A percentile compares a stretch with the other conserved stretches of the same genome.
Conservation (phyloP, 1,284 basidiomycete species). For the Puccinia novopanici region DNA sequence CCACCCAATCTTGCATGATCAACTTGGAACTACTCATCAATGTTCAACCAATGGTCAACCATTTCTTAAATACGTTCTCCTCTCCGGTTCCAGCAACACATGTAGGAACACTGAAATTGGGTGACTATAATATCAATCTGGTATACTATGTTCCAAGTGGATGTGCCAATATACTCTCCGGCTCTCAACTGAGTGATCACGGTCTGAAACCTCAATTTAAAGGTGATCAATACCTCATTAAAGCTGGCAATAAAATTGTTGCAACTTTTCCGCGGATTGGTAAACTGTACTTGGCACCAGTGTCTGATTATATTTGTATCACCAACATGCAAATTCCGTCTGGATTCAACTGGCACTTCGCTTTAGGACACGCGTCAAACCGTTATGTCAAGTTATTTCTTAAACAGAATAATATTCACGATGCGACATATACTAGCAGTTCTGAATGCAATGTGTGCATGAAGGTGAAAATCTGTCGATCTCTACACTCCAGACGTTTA, state of each 20-base stretch:
- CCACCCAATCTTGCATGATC: conserved; percentile 1
- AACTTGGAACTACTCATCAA: not conserved
- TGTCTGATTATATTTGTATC: not conserved
- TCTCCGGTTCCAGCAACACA: not conserved
- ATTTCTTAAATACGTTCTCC: not conserved
- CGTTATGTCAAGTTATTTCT: not conserved
- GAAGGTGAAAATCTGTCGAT: not conserved
- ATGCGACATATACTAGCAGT: not conserved
- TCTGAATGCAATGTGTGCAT: not conserved
- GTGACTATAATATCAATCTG: not conserved
- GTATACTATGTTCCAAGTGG: conserved; percentile 18
- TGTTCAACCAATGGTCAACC: not conserved
- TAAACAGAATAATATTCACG: not conserved
- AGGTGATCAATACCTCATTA: not conserved
- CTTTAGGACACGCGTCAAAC: conserved; percentile 2
- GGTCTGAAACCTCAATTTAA: conserved; percentile 7
- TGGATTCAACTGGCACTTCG: conserved; percentile 1
- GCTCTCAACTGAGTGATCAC: conserved; percentile 17
- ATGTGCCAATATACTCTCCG: conserved; percentile 1
- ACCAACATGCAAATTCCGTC: not conserved
- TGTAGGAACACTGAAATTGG: conserved; percentile 1
- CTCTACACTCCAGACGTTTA: not conserved
- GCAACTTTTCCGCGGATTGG: not conserved
- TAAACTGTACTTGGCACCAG: not conserved
- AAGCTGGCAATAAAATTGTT: not conserved